Percentiles rank a stretch among this genome's conserved stretches.
Evolutionary conservation across 2,329 filamentous ascomycete genomes (phyloP).

Genomic region (Colletotrichum orbiculare): DNA sequence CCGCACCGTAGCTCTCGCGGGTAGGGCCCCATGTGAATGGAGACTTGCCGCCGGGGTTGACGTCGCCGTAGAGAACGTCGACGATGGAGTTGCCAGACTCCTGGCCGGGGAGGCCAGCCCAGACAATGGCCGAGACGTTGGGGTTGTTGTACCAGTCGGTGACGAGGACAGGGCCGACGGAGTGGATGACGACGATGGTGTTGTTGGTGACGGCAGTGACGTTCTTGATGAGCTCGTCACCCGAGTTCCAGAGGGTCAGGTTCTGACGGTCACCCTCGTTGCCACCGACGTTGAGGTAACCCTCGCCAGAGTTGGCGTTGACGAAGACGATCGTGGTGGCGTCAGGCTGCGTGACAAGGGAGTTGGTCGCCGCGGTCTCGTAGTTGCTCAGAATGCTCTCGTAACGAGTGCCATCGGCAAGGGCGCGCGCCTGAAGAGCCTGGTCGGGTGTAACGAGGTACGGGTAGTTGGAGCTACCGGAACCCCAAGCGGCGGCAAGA

Average conservation of each 20-base stretch:
- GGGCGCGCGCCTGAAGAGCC: slow-evolving; percentile 72
- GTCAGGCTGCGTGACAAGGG: slow-evolving; percentile 69
- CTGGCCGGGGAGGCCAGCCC: slow-evolving; percentile 84
- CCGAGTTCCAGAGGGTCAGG: slow-evolving; percentile 87
- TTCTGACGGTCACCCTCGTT: slow-evolving; percentile 94
- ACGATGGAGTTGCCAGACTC: slow-evolving; percentile 83
- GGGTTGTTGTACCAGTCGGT: slow-evolving; percentile 78
- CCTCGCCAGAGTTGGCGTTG: slow-evolving; percentile 88
- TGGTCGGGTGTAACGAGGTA: slow-evolving; percentile 81
- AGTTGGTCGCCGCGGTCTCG: slow-evolving; percentile 69
- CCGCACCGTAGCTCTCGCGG: slow-evolving; percentile 74
- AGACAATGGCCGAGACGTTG: slow-evolving; percentile 87
- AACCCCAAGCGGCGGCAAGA: slow-evolving; percentile 83
- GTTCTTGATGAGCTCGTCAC: slow-evolving; percentile 83
- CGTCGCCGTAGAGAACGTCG: slow-evolving; percentile 85
- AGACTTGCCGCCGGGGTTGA: slow-evolving; percentile 80
- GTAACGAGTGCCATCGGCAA: slow-evolving; percentile 67
- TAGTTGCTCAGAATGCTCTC: slow-evolving; percentile 77
- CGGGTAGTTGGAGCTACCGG: slow-evolving; percentile 77
- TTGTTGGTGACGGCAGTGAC: slow-evolving; percentile 84
- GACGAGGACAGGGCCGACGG: slow-evolving; percentile 81
- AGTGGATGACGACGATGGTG: slow-evolving; percentile 93
- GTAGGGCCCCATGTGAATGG: slow-evolving; percentile 83
- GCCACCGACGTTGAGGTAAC: slow-evolving; percentile 83
- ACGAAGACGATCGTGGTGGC: slow-evolving; percentile 87